A percentile compares a stretch with the other conserved stretches of the same genome.
phyloP scores from a whole-genome alignment of 1,139 yeast genomes.

The Torulaspora globosa region DNA sequence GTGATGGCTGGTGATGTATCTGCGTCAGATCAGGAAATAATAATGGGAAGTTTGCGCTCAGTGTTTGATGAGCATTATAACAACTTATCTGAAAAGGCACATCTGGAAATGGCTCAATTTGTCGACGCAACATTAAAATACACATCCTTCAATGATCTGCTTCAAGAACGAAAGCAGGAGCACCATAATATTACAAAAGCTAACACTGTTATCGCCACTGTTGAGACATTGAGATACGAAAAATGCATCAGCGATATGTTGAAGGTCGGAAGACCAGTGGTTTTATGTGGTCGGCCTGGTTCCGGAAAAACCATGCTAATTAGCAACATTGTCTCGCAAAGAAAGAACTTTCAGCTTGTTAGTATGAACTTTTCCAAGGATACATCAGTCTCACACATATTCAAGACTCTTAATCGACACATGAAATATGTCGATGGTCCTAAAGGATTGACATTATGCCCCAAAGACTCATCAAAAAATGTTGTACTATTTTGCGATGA shows the following conservation, averaged over 20 bases:
- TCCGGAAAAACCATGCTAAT: slow-evolving; percentile 95
- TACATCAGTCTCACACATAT: slow-evolving; percentile 59
- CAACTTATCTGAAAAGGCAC: not conserved
- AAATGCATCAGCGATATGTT: slow-evolving; percentile 54
- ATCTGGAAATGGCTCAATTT: slow-evolving; percentile 50
- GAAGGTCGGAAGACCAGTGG: slow-evolving; percentile 54
- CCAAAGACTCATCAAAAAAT: slow-evolving; percentile 63
- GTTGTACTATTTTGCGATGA: slow-evolving; percentile 90
- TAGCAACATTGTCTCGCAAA: slow-evolving; percentile 59
- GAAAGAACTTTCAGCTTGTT: slow-evolving; percentile 56
- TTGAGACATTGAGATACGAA: slow-evolving; percentile 73
- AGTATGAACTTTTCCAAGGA: slow-evolving; percentile 83
- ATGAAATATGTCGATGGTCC: slow-evolving; percentile 58
- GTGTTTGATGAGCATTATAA: not conserved
- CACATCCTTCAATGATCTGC: not conserved
- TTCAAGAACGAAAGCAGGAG: slow-evolving; percentile 44
- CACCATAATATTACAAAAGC: slow-evolving; percentile 62
- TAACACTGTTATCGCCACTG: slow-evolving; percentile 68
- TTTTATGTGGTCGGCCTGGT: slow-evolving; percentile 96
- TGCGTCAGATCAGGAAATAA: slow-evolving; percentile 13
- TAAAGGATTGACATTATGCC: slow-evolving; percentile 53
- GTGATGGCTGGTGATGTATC: slow-evolving; percentile 43
- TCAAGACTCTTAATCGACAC: slow-evolving; percentile 66
- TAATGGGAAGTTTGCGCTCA: not conserved
- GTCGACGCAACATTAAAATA: slow-evolving; percentile 41